Percentiles rank a stretch among this genome's conserved stretches.
Evolutionary conservation across 2,329 filamentous ascomycete species (phyloP).

Genomic region (Alternaria arborescens): DNA sequence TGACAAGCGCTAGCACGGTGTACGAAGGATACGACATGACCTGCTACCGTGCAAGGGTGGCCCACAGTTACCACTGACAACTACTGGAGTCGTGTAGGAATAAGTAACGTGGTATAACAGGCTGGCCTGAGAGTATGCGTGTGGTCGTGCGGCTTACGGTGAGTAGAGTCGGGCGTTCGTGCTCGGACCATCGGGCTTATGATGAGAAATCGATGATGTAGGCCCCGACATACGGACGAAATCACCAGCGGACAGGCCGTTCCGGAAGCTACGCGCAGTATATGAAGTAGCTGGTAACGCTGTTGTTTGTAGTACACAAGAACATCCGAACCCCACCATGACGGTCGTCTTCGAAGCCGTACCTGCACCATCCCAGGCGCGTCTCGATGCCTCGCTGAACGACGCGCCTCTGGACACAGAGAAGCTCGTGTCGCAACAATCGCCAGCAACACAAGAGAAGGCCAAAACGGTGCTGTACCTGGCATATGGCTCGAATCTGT

Average conservation of each 20-base stretch:
- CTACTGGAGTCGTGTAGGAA: neutral
- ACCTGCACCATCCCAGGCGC: slow-evolving; percentile 35
- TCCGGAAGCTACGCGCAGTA: neutral
- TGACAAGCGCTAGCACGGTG: slow-evolving; percentile 30
- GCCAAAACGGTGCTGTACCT: slow-evolving; percentile 50
- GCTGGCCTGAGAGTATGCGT: neutral
- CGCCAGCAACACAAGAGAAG: slow-evolving; percentile 35
- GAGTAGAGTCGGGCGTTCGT: neutral
- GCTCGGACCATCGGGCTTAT: slow-evolving; percentile 4
- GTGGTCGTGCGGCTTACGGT: neutral
- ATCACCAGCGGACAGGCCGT: neutral
- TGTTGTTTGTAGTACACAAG: neutral
- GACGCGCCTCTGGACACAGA: slow-evolving; percentile 37
- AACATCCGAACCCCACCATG: neutral
- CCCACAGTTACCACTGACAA: neutral
- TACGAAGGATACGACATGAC: slow-evolving; percentile 31
- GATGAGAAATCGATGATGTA: slow-evolving; percentile 6
- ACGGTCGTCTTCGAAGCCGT: slow-evolving; percentile 26
- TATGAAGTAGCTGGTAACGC: neutral
- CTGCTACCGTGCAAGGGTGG: neutral
- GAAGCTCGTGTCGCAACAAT: slow-evolving; percentile 23
- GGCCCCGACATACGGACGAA: slow-evolving; percentile 4
- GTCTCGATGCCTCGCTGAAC: slow-evolving; percentile 44
- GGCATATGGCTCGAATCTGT: slow-evolving; percentile 92
- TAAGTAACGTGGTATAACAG: neutral